phyloP scores from a whole-genome alignment of 441 rosid genomes.

The Erodium trifolium region DNA sequence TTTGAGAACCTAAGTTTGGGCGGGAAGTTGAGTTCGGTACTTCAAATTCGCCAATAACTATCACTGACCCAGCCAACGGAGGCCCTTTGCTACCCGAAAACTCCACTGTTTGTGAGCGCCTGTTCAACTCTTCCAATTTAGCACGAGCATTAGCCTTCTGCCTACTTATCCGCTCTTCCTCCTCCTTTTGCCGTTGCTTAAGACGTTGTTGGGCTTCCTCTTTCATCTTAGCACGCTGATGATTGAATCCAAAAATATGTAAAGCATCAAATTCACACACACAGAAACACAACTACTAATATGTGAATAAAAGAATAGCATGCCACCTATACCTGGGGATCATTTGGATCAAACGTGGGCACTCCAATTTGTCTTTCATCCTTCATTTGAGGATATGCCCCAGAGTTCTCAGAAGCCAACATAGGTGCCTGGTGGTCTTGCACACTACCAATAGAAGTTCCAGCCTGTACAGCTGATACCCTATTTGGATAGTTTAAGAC shows the following conservation, averaged over 20 bases:
- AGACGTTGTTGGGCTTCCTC: conserved; percentile 66
- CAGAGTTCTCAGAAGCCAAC: conserved; percentile 36
- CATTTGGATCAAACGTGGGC: conserved; percentile 36
- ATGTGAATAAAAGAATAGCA: conserved; percentile 17
- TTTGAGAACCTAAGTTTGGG: conserved; percentile 20
- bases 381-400: conserved; percentile 26
- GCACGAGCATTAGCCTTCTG: conserved; percentile 82
- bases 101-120: conserved; percentile 48
- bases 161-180: conserved; percentile 74
- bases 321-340: conserved; percentile 34
- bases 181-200: conserved; percentile 64
- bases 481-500: conserved; percentile 26
- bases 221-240: conserved; percentile 63
- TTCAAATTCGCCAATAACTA: conserved; percentile 21
- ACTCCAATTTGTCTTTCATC: conserved; percentile 34
- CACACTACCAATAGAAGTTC: conserved; percentile 27
- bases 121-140: conserved; percentile 74
- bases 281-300: background rate
- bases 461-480: conserved; percentile 29
- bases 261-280: background rate
- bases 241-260: conserved; percentile 21
- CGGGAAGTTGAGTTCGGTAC: conserved; percentile 24
- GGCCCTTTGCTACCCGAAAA: conserved; percentile 34
- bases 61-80: conserved; percentile 23
- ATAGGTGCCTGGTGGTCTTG: conserved; percentile 26